Percentiles rank a stretch among this genome's conserved stretches.
Evolutionary conservation across 2,329 filamentous ascomycete genomes (phyloP).

Genomic region (Penicillium sp.): DNA sequence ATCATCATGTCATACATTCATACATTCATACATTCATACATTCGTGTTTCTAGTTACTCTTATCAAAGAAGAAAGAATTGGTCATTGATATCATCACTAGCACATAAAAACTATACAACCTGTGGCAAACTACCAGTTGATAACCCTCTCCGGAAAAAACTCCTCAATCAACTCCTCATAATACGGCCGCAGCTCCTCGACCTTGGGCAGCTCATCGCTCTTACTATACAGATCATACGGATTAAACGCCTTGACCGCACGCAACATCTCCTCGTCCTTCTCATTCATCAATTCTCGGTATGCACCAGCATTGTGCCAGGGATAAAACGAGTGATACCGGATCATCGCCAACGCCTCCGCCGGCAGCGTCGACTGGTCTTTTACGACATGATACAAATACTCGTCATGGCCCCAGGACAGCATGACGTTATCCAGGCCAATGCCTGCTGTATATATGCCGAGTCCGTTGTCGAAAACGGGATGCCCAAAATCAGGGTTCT

Average conservation of each 20-base stretch:
- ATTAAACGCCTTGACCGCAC: constrained; percentile 81
- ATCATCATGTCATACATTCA: too few relatives aligned
- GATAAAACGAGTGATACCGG: constrained; percentile 87
- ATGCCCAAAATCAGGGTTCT: constrained; percentile 70
- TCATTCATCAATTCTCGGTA: constrained; percentile 80
- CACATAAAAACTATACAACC: neutral
- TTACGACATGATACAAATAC: constrained; percentile 70
- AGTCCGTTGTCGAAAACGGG: constrained; percentile 69
- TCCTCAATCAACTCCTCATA: constrained; percentile 16
- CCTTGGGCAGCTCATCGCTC: constrained; percentile 73
- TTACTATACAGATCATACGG: constrained; percentile 92
- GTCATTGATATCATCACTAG: too few relatives aligned
- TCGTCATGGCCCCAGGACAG: constrained; percentile 69
- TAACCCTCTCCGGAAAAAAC: constrained; percentile 12
- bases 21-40: too few relatives aligned
- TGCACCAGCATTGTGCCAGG: constrained; percentile 79
- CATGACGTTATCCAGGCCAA: constrained; percentile 83
- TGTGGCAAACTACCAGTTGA: constrained; percentile 10
- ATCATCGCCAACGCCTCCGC: constrained; percentile 87
- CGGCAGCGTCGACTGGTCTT: constrained; percentile 74
- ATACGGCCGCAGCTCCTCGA: constrained; percentile 61
- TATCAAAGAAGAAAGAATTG: too few relatives aligned
- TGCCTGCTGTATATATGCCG: constrained; percentile 75
- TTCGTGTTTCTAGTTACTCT: too few relatives aligned
- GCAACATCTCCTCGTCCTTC: constrained; percentile 74